phyloP scores from a whole-genome alignment of 1,284 basidiomycete genomes.

The Ceratobasidium sp. region DNA sequence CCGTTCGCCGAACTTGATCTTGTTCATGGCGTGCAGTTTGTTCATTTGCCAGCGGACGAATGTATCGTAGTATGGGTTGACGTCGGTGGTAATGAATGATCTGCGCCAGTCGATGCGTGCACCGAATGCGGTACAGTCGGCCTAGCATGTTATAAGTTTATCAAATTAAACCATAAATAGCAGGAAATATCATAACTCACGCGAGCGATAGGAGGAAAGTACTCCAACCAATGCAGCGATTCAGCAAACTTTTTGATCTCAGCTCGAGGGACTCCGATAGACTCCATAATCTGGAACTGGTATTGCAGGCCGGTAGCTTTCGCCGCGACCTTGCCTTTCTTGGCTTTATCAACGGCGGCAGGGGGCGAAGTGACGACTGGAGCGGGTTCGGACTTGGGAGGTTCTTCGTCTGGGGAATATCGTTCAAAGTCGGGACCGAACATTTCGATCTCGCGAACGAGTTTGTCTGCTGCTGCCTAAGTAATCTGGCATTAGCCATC shows the following conservation, averaged over 20 bases:
- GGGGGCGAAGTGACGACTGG: constrained; percentile 57
- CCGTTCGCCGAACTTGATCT: not conserved
- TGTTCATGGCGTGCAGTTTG: constrained; percentile 78
- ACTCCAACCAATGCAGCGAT: too few species aligned
- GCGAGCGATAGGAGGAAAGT: too few species aligned
- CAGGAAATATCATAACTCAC: constrained; percentile 71
- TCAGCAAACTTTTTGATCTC: constrained; percentile 97
- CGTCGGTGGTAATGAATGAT: constrained; percentile 93
- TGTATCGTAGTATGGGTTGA: constrained; percentile 97
- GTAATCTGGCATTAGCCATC: not conserved
- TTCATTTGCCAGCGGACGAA: constrained; percentile 99
- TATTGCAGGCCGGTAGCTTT: constrained; percentile 96
- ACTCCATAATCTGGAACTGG: constrained; percentile 99
- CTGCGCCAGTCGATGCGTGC: constrained; percentile 98
- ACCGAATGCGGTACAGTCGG: constrained; percentile 88
- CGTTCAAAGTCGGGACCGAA: constrained; percentile 92
- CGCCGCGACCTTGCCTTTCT: constrained; percentile 95
- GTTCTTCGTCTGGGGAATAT: constrained; percentile 67
- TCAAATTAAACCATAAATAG: not conserved
- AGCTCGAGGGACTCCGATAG: constrained; percentile 85
- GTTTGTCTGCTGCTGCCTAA: constrained; percentile 94
- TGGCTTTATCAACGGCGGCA: constrained; percentile 79
- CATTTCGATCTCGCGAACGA: constrained; percentile 96
- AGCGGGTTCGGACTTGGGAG: constrained; percentile 57
- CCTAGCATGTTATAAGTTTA: constrained; percentile 59